Base-by-base conservation (phyloP, 208 protist species). In the Acanthamoeba triangularis region DNA sequence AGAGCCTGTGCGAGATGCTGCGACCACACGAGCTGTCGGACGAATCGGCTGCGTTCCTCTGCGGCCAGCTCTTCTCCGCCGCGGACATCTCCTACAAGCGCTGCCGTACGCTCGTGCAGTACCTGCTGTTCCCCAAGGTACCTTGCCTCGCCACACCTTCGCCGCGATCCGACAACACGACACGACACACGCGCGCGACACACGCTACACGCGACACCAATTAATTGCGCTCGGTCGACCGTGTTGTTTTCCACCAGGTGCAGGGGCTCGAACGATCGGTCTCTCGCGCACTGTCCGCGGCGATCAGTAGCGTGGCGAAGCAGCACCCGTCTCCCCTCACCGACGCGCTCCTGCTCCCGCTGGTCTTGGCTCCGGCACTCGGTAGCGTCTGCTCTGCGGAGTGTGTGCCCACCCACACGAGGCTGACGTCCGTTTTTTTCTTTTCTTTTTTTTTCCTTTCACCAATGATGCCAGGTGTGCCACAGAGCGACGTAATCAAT, bases 41-140 rank as follows among this genome's bases (percentile, higher is more conserved):
- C 35, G 76, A 85, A 25, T 28, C 76, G 41, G 16, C 54, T 6
- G 47, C 47, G 5, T 56, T 85, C n/a, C 47, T 85, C 16, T 85
- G 76, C 47, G 47, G n/a, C 4, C 35, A 49, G 7, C 76, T 85
- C 37, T 56, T 85, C 44, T 23, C 76, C 20, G 76, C 16, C 25
- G 18, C 76, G 10, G 76, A 85, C 47, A 85, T 85, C 16, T 85
- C 76, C 25, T 85, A 61, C 76, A 85, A 85, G 23, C 76, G 76
- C 18, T 85, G 76, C n/a, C 16, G 25, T 33, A 56, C 76, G 28
- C 76, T 85, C 76, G 30, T 85, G 10, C 76, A 85, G 16, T 49
- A 25, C 44, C 76, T 85, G 8, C 76, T 85, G 16, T 33, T 85
- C n/a, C 76, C 76, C 33, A 85, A 85, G 76, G 76, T 59, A 78